Evolutionary conservation across 225 moss, liverwort and hornwort genomes (phyloP).

Genomic region (Pseudoscleropodium purum): DNA sequence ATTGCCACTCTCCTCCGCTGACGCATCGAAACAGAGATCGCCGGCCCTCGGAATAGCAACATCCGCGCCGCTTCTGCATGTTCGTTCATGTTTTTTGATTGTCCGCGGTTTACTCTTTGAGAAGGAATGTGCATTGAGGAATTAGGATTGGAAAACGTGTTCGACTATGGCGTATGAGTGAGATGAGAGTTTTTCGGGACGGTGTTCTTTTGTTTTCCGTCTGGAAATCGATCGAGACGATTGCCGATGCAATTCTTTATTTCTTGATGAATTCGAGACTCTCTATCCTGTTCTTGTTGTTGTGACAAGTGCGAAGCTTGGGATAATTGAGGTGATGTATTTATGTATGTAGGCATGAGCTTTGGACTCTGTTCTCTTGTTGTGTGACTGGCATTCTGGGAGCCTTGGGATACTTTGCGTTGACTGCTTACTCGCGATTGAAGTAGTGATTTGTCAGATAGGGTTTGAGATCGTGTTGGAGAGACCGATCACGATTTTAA

Average conservation of each 20-base stretch:
- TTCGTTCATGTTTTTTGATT: background rate
- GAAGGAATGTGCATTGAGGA: background rate
- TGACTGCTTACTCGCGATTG: background rate
- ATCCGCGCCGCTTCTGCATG: background rate
- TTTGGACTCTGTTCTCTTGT: background rate
- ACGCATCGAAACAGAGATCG: background rate
- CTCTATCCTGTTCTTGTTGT: background rate
- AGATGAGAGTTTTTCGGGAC: background rate
- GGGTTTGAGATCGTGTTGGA: slow-evolving; percentile 3
- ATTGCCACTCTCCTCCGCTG: background rate
- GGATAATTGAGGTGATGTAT: background rate
- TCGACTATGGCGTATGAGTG: background rate
- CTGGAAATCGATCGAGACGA: background rate
- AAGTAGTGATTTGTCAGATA: background rate
- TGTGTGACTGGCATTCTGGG: background rate
- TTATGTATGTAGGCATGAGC: background rate
- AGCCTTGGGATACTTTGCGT: background rate
- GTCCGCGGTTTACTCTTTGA: background rate
- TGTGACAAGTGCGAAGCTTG: background rate
- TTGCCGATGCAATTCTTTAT: background rate
- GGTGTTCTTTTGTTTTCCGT: background rate
- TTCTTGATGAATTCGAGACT: background rate
- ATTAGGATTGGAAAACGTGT: background rate
- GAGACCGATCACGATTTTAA: background rate
- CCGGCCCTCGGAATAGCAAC: background rate